phyloP scores from a whole-genome alignment of 164 flowering plant genomes.

The grape (Vitis vinifera) region ASM3070453v1 NC_081820.1:19389501-19390000 shows the following conservation, averaged over 20 bases:
- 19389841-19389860: no score
- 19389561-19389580: conserved; percentile 31
- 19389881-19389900: conserved; percentile 71
- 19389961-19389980: conserved; percentile 39
- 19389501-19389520: no score
- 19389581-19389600: conserved; percentile 35
- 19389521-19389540: no score
- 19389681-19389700: conserved; percentile 51
- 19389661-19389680: conserved; percentile 53
- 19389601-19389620: conserved; percentile 65
- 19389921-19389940: conserved; percentile 62
- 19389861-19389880: conserved; percentile 43
- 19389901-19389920: conserved; percentile 76
- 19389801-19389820: neutral
- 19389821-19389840: no score
- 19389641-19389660: conserved; percentile 64
- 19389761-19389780: conserved; percentile 27
- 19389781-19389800: conserved; percentile 38
- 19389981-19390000: conserved; percentile 54
- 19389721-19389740: conserved; percentile 48
- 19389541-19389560: neutral
- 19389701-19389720: conserved; percentile 48
- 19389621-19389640: conserved; percentile 70
- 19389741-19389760: conserved; percentile 39
- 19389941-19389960: conserved; percentile 58